Evolutionary conservation across 2,329 filamentous ascomycete species (phyloP).

Genomic region (Aspergillus melleus): DNA sequence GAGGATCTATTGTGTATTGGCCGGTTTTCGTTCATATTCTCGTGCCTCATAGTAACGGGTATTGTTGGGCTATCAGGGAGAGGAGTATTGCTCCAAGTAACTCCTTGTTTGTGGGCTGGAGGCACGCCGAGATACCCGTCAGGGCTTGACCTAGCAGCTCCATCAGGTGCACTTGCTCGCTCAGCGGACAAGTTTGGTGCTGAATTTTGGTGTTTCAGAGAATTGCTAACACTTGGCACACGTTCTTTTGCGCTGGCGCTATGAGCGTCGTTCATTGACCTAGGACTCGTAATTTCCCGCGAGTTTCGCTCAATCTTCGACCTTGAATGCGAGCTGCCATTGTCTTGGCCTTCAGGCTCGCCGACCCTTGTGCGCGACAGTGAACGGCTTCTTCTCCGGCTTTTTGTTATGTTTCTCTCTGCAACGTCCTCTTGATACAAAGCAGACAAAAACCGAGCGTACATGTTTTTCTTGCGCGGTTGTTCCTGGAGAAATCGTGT

Average conservation of each 20-base stretch:
- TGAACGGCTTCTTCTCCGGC: conserved; percentile 21
- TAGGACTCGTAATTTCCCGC: conserved; percentile 5
- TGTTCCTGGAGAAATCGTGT: conserved; percentile 31
- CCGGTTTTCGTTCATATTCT: conserved; percentile 6
- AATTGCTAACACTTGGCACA: not conserved
- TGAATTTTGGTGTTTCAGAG: conserved; percentile 32
- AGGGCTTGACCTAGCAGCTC: conserved; percentile 13
- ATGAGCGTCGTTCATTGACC: conserved; percentile 5
- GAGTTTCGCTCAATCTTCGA: conserved; percentile 12
- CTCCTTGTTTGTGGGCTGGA: conserved; percentile 32
- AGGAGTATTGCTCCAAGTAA: conserved; percentile 32
- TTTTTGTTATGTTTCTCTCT: conserved; percentile 39
- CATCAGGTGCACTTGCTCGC: conserved; percentile 10
- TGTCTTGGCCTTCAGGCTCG: conserved; percentile 17
- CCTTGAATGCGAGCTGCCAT: not conserved
- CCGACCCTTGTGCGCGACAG: conserved; percentile 21
- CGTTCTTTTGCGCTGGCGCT: conserved; percentile 4
- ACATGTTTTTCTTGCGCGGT: conserved; percentile 25
- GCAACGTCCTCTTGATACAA: conserved; percentile 45
- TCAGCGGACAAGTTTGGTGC: conserved; percentile 31
- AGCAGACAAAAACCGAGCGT: conserved; percentile 34
- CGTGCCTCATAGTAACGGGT: conserved; percentile 20
- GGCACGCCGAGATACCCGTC: conserved; percentile 31
- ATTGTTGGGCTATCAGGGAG: conserved; percentile 38
- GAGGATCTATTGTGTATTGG: conserved; percentile 12